phyloP scores from a whole-genome alignment of 495 filamentous ascomycete species.

The Xeromyces bisporus region DNA sequence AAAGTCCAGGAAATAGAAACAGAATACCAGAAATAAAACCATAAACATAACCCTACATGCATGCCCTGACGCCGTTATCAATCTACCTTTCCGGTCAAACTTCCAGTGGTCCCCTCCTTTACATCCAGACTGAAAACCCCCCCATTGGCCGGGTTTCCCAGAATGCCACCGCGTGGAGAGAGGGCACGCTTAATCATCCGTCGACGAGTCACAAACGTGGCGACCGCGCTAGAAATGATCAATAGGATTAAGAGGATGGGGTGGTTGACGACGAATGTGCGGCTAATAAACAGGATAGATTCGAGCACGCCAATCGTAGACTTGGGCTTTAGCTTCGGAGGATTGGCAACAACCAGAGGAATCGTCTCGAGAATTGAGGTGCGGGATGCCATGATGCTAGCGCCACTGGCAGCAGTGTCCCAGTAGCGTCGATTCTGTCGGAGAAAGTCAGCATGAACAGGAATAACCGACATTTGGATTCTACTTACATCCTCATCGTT shows the following conservation, averaged over 20 bases:
- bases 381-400: slow-evolving; percentile 71
- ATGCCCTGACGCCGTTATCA: slow-evolving; percentile 22
- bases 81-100: slow-evolving; percentile 61
- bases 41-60: slow-evolving; percentile 10
- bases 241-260: slow-evolving; percentile 52
- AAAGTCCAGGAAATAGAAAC: too few relatives aligned
- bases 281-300: slow-evolving; percentile 61
- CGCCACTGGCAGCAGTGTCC: slow-evolving; percentile 80
- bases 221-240: slow-evolving; percentile 26
- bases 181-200: slow-evolving; percentile 14
- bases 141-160: slow-evolving; percentile 38
- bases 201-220: slow-evolving; percentile 17
- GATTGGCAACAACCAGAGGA: slow-evolving; percentile 52
- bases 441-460: too few relatives aligned
- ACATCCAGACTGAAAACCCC: slow-evolving; percentile 67
- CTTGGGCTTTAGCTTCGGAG: slow-evolving; percentile 74
- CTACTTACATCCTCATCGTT: slow-evolving; percentile 95
- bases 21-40: slow-evolving; percentile 4
- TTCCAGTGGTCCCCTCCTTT: slow-evolving; percentile 48
- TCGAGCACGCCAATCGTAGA: slow-evolving; percentile 64
- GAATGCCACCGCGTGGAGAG: slow-evolving; percentile 27
- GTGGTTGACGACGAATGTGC: slow-evolving; percentile 48
- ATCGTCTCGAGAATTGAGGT: slow-evolving; percentile 93
- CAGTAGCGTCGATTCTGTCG: slow-evolving; percentile 77
- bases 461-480: too few relatives aligned